A percentile compares a stretch with the other conserved stretches of the same genome.
These are phyloP conservation scores for Kalmusia sp. DNA, from an alignment of 2,329 filamentous ascomycete genomes.

Conservation along the genomic window DNA sequence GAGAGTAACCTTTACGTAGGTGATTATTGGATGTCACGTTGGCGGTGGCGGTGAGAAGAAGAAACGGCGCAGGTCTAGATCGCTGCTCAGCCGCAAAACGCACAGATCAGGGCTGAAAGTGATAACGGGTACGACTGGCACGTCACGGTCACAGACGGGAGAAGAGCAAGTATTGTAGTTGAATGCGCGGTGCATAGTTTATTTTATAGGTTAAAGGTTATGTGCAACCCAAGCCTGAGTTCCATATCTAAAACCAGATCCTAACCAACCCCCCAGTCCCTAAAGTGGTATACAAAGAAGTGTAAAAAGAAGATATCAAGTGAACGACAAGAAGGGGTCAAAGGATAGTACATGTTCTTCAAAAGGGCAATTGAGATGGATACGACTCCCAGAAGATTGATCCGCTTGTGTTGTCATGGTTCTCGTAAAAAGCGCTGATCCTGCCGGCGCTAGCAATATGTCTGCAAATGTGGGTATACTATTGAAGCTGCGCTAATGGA, in stretches of 20 bases:
- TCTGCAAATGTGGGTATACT: slow-evolving; percentile 40
- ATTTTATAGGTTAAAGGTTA: slow-evolving; percentile 20
- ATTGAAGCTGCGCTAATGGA: slow-evolving; percentile 32
- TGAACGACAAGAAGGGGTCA: slow-evolving; percentile 38
- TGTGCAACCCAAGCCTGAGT: slow-evolving; percentile 19
- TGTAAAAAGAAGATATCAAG: slow-evolving; percentile 7
- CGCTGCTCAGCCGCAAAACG: too few species aligned
- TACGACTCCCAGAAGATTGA: slow-evolving; percentile 25
- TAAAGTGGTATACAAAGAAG: slow-evolving; percentile 37
- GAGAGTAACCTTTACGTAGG: too few species aligned
- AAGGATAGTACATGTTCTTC: slow-evolving; percentile 21
- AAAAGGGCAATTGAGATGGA: slow-evolving; percentile 1
- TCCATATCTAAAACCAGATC: slow-evolving; percentile 21
- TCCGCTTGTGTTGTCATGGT: slow-evolving; percentile 38
- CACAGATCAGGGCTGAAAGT: too few species aligned
- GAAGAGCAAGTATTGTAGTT: not conserved
- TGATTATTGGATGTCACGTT: too few species aligned
- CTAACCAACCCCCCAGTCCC: slow-evolving; percentile 10
- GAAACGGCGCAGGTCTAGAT: too few species aligned
- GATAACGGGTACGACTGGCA: not conserved
- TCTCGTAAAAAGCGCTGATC: slow-evolving; percentile 50
- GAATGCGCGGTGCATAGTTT: not conserved
- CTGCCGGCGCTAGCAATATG: slow-evolving; percentile 46
- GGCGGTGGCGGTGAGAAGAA: too few species aligned
- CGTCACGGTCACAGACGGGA: not conserved